Evolutionary conservation across 495 filamentous ascomycete species (phyloP).

Genomic region (Trichoderma erinaceum): DNA sequence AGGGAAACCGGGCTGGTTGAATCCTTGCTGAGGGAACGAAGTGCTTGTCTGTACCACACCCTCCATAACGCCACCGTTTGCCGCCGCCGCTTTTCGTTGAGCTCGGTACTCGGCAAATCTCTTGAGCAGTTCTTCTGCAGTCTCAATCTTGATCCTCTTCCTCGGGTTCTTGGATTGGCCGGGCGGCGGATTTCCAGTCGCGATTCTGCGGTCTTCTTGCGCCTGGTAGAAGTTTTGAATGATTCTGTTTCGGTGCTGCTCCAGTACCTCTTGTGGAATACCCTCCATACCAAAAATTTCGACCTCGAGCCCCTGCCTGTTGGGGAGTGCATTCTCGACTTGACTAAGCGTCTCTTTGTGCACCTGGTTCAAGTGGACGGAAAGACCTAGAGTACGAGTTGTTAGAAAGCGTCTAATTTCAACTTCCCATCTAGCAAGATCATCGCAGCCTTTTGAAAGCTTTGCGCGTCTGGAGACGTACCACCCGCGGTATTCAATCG

Average conservation of each 20-base stretch:
- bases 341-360: constrained; percentile 83
- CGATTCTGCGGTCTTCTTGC: constrained; percentile 72
- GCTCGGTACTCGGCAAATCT: constrained; percentile 75
- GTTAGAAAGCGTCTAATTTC: neutral
- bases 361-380: constrained; percentile 96
- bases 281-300: constrained; percentile 99
- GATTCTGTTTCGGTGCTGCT: constrained; percentile 78
- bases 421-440: constrained; percentile 21
- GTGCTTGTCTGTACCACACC: constrained; percentile 29
- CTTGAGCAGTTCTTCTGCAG: constrained; percentile 71
- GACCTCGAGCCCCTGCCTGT: constrained; percentile 73
- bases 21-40: neutral
- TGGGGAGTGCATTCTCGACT: constrained; percentile 87
- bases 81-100: constrained; percentile 48
- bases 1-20: constrained; percentile 7
- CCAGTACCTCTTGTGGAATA: constrained; percentile 77
- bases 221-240: constrained; percentile 74
- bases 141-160: constrained; percentile 79
- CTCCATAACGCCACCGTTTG: constrained; percentile 38
- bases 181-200: constrained; percentile 79
- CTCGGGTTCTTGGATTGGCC: constrained; percentile 45
- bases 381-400: constrained; percentile 56
- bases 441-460: neutral
- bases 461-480: constrained; percentile 32
- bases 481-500: constrained; percentile 93